A percentile compares a stretch with the other conserved stretches of the same genome.
Conservation (phyloP, 331 rosid genomes). For the Telfairia occidentalis region DNA sequence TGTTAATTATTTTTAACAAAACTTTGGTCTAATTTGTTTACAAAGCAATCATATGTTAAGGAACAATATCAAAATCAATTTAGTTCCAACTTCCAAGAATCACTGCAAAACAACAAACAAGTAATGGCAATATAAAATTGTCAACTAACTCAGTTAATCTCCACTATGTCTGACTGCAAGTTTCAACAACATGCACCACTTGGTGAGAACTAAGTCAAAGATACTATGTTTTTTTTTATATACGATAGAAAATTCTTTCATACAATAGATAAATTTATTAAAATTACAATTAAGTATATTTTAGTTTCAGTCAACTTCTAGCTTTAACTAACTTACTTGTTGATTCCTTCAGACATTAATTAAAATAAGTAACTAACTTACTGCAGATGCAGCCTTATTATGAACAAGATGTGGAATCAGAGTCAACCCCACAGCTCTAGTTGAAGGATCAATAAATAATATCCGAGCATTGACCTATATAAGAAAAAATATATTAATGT, state of each 20-base stretch:
- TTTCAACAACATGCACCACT: no score
- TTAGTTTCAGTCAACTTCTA: neutral
- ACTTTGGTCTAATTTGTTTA: neutral
- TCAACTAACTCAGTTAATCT: neutral
- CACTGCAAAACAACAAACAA: neutral
- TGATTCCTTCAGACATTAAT: neutral
- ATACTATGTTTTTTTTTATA: neutral
- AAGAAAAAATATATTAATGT: neutral
- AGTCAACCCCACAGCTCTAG: slow-evolving; percentile 93
- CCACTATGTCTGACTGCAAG: neutral
- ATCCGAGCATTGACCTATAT: slow-evolving; percentile 80
- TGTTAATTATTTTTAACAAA: neutral
- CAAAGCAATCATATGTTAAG: neutral
- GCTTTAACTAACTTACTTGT: neutral
- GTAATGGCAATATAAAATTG: neutral
- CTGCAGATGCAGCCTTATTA: slow-evolving; percentile 64
- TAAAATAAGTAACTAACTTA: slow-evolving; percentile 31
- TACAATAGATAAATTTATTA: neutral
- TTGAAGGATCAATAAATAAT: slow-evolving; percentile 80
- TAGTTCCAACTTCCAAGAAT: neutral
- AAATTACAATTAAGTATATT: no score
- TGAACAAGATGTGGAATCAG: slow-evolving; percentile 76
- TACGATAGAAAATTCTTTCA: neutral
- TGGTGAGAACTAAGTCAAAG: neutral
- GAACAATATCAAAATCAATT: neutral